Conservation (phyloP, 2,329 filamentous ascomycete species). For the Xylariales sp. region DNA sequence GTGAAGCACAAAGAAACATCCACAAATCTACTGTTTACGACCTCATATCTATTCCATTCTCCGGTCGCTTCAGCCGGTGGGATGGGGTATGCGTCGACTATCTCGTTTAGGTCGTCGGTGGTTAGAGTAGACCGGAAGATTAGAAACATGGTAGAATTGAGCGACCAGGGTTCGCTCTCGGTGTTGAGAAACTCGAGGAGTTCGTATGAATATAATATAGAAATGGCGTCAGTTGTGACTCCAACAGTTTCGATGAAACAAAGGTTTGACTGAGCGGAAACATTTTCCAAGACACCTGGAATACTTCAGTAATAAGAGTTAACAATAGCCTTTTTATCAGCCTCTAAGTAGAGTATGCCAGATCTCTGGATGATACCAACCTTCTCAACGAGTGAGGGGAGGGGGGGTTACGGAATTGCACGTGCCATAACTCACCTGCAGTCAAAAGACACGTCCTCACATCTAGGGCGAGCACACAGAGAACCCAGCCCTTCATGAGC, state of each 20-base stretch:
- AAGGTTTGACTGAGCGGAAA: constrained; percentile 12
- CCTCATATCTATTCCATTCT: constrained; percentile 23
- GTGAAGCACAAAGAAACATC: constrained; percentile 22
- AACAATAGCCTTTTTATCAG: background rate
- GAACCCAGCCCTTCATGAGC: constrained; percentile 13
- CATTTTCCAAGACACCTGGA: background rate
- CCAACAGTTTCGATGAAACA: constrained; percentile 25
- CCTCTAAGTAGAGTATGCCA: too few species aligned
- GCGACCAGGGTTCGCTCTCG: constrained; percentile 15
- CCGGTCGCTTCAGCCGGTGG: background rate
- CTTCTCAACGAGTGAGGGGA: too few species aligned
- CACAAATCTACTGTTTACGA: background rate
- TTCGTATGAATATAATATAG: background rate
- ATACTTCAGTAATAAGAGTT: constrained; percentile 2
- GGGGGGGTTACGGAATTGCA: too few species aligned
- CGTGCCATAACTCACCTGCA: constrained; percentile 14
- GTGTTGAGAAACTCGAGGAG: background rate
- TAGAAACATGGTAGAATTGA: constrained; percentile 23
- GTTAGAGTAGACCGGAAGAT: constrained; percentile 2
- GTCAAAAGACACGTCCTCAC: constrained; percentile 15
- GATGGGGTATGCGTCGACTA: background rate
- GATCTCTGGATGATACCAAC: too few species aligned
- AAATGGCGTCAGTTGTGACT: background rate
- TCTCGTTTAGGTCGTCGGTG: background rate
- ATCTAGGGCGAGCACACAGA: constrained; percentile 1